Evolutionary conservation across 129 eudicot species (phyloP), one percentile per base, ranked within the genome.

Genomic region (Arctium lappa): DNA sequence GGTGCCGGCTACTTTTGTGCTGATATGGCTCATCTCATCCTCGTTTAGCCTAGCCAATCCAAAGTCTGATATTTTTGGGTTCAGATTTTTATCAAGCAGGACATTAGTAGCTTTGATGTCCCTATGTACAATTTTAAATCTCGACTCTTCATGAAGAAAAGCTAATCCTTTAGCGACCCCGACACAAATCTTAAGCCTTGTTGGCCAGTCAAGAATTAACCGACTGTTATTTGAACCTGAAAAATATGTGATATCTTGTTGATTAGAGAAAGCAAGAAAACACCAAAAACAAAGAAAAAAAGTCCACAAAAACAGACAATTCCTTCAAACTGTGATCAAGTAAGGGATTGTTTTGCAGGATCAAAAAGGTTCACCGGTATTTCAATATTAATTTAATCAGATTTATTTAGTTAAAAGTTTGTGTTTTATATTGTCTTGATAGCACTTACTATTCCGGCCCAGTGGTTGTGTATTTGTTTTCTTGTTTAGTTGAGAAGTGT

Each of bases 1-100:
- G 44, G 94, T 91, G 81, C 94, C 94, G 73, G 92, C 94, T 8
- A 91, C 46, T 80, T 88, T 85, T 2, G 94, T 91, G 86, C 89
- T 86, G 42, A 91, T 88, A 73, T 91, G 94, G 29, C 85, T 85
- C 80, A 84, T 80, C 75, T 86, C 92, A 18, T 86, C 88, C 74
- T 88, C 92, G 72, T 86, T 86, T 29, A 88, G 92, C 82, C 86
- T 80, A 72, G 94, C 94, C 87, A 91, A 80, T 73, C 94, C 94
- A 36, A 91, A 91, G 73, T 91, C 94, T 0, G 94, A 91, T 48
- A 91, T 91, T 80, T 91, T 91, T 22, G 94, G 92, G 36, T 80
- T 85, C 9, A 91, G 73, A 40, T 86, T 88, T 73, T 74, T 72
- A 77, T 88, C 94, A 22, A 90, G 88, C 27, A 90, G 86, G 75